Conservation (phyloP, 352 stramenopile species). For the Phytophthora constricta region DNA sequence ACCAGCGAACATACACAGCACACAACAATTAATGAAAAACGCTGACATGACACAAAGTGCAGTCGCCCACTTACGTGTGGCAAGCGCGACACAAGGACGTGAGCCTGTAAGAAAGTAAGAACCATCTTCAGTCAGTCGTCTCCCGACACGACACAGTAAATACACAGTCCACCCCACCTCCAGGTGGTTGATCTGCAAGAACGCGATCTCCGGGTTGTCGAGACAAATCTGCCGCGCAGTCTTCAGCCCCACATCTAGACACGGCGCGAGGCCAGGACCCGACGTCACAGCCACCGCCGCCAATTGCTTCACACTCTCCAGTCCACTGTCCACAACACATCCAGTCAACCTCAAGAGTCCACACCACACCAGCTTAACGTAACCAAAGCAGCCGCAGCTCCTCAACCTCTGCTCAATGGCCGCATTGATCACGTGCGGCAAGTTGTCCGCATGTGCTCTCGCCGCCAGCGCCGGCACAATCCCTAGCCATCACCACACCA, state of each 20-base stretch:
- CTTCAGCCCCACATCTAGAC: conserved; percentile 94
- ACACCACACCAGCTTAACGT: too few relatives aligned
- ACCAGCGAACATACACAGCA: conserved; percentile 3
- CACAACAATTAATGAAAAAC: background rate
- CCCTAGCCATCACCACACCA: conserved; percentile 49
- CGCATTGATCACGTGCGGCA: conserved; percentile 93
- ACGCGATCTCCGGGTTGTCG: conserved; percentile 88
- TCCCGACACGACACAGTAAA: background rate
- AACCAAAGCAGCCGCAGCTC: too few relatives aligned
- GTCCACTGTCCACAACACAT: too few relatives aligned
- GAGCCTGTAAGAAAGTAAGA: conserved; percentile 63
- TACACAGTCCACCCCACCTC: conserved; percentile 67
- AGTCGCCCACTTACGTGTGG: conserved; percentile 49
- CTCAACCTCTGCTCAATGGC: conserved; percentile 92
- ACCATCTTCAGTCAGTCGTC: background rate
- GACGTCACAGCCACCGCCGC: conserved; percentile 96
- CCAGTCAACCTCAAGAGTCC: too few relatives aligned
- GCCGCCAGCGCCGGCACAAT: conserved; percentile 96
- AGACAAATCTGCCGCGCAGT: conserved; percentile 84
- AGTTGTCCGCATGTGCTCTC: conserved; percentile 94
- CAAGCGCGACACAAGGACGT: conserved; percentile 95
- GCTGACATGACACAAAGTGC: background rate
- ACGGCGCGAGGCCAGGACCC: conserved; percentile 97
- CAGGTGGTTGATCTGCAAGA: conserved; percentile 97
- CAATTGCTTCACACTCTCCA: conserved; percentile 82